phyloP scores from a whole-genome alignment of 352 stramenopile species.

The Globisporangium spinosum region DNA sequence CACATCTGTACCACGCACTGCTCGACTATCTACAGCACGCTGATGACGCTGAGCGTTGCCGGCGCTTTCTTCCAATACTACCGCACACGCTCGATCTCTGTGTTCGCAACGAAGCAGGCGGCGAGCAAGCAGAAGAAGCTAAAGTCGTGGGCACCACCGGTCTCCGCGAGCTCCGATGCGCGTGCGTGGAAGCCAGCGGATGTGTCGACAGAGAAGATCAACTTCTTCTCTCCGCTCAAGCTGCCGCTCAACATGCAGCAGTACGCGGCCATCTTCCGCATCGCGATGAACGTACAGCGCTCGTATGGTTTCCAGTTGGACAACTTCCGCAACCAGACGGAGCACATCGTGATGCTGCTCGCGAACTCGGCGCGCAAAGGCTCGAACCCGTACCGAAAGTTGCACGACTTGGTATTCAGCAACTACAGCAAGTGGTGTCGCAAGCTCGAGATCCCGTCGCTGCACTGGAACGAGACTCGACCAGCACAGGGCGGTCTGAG shows the following conservation, averaged over 20 bases:
- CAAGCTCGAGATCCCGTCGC: conserved; percentile 72
- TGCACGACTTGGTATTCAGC: conserved; percentile 81
- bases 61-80: conserved; percentile 54
- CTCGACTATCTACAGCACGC: conserved; percentile 55
- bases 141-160: conserved; percentile 30
- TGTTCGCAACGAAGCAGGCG: conserved; percentile 30
- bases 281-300: conserved; percentile 82
- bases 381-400: conserved; percentile 74
- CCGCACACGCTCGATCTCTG: conserved; percentile 25
- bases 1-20: conserved; percentile 60
- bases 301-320: conserved; percentile 83
- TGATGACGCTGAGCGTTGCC: conserved; percentile 34
- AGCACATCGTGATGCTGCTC: conserved; percentile 96
- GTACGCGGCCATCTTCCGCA: conserved; percentile 77
- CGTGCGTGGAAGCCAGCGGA: conserved; percentile 59
- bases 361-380: conserved; percentile 88
- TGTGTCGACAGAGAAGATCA: conserved; percentile 42
- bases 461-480: conserved; percentile 69
- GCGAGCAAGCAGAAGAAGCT: conserved; percentile 18
- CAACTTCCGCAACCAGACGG: conserved; percentile 94
- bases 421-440: conserved; percentile 89
- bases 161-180: conserved; percentile 79
- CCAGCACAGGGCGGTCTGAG: conserved; percentile 76
- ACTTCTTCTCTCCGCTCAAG: conserved; percentile 76
- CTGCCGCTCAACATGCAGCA: conserved; percentile 82